phyloP scores from a whole-genome alignment of 306 rosid genomes.

The Vigna trinervia region DNA sequence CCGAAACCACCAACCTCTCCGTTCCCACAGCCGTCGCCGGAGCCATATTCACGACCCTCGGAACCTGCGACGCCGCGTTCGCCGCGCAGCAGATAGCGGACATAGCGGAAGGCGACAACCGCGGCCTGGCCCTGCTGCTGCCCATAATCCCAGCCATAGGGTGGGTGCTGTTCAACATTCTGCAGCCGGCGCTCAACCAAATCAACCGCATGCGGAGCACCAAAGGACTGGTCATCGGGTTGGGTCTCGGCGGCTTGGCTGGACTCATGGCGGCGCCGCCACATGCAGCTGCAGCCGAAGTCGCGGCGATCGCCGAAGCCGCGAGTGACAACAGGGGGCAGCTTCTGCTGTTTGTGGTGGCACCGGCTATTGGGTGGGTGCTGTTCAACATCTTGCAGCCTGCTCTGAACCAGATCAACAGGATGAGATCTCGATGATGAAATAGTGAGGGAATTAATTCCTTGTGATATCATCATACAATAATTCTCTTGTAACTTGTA shows the following conservation, averaged over 20 bases:
- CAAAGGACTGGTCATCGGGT: conserved; percentile 62
- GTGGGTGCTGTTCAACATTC: conserved; percentile 92
- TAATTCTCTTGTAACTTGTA: conserved; percentile 49
- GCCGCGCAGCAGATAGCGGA: conserved; percentile 86
- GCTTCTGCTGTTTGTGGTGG: conserved; percentile 76
- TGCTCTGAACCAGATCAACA: conserved; percentile 87
- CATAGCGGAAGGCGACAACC: conserved; percentile 85
- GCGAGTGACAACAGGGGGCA: conserved; percentile 71
- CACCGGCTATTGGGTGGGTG: conserved; percentile 92
- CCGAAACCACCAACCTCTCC: conserved; percentile 39
- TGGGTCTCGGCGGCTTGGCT: conserved; percentile 68
- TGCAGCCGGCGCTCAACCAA: conserved; percentile 94
- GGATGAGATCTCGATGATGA: conserved; percentile 70
- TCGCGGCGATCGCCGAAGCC: conserved; percentile 60
- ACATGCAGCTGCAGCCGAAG: conserved; percentile 64
- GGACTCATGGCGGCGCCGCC: conserved; percentile 59
- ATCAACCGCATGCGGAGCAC: conserved; percentile 70
- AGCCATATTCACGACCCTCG: conserved; percentile 71
- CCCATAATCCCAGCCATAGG: conserved; percentile 82
- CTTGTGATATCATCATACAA: conserved; percentile 6
- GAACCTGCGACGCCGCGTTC: conserved; percentile 63
- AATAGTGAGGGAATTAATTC: background rate
- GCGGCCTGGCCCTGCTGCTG: conserved; percentile 76
- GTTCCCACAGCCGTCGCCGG: conserved; percentile 77
- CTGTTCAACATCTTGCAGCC: conserved; percentile 87